Evolutionary conservation across 164 flowering plant species (phyloP).

Genomic region (Umbellularia californica): DNA sequence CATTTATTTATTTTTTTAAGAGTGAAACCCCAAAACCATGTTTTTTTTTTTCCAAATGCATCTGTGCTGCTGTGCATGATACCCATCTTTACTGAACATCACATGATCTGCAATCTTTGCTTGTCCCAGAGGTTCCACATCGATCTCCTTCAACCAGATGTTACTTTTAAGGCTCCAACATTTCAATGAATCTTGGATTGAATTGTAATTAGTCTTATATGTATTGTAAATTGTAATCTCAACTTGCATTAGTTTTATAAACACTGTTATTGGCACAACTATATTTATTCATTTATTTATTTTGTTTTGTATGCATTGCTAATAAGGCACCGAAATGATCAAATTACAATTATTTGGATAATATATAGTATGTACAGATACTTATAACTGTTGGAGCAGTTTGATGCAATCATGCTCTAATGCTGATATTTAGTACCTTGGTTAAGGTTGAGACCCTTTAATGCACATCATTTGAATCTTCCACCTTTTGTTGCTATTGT

Average conservation of each 20-base stretch:
- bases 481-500: neutral
- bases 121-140: too few relatives aligned
- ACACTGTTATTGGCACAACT: neutral
- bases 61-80: too few relatives aligned
- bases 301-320: too few relatives aligned
- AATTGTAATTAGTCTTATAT: neutral
- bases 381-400: neutral
- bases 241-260: neutral
- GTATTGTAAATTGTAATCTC: neutral
- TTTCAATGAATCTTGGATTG: neutral
- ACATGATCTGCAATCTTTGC: too few relatives aligned
- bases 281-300: too few relatives aligned
- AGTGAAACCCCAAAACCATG: too few relatives aligned
- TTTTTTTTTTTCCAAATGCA: too few relatives aligned
- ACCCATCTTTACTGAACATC: too few relatives aligned
- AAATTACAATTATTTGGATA: neutral
- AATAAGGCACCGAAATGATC: too few relatives aligned
- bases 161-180: neutral
- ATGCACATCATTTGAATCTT: neutral
- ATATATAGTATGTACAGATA: neutral
- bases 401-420: neutral
- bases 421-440: neutral
- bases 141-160: neutral
- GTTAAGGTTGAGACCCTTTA: neutral
- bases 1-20: too few relatives aligned